A percentile compares a stretch with the other conserved stretches of the same genome.
These are phyloP conservation scores for Solanum paucissectum DNA, from an alignment of 257 asterid genomes.

Conservation along the genomic window DNA sequence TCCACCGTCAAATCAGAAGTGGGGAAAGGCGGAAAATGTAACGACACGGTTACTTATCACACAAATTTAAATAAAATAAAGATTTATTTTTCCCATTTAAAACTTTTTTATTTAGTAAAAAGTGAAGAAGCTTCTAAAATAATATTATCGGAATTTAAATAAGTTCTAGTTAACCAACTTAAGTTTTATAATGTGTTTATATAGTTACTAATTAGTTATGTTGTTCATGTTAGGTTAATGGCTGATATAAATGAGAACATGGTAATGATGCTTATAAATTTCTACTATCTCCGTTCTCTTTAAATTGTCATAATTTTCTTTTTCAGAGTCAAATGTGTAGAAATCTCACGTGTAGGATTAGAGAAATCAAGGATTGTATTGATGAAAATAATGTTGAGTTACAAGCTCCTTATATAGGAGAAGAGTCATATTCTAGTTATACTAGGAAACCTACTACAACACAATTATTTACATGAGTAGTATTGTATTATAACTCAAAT, in stretches of 20 bases:
- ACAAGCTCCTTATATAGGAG: too few species aligned
- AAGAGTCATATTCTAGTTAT: too few species aligned
- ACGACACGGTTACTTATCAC: conserved; percentile 4
- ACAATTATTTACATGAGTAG: too few species aligned
- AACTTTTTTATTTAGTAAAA: background rate
- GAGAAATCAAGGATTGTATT: too few species aligned
- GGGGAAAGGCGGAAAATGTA: background rate
- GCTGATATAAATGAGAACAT: background rate
- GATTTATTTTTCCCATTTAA: background rate
- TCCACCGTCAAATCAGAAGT: conserved; percentile 6
- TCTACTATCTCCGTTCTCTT: background rate
- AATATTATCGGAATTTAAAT: background rate
- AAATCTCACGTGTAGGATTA: too few species aligned
- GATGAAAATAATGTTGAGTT: too few species aligned
- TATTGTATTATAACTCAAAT: too few species aligned
- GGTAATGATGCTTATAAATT: background rate
- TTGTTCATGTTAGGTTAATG: background rate
- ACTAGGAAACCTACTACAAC: too few species aligned
- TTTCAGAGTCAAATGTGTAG: too few species aligned
- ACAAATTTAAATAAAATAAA: background rate
- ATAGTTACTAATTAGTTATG: background rate
- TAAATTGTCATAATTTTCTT: too few species aligned
- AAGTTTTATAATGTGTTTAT: background rate
- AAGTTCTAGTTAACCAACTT: background rate
- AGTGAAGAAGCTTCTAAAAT: background rate